Conservation (phyloP, 257 asterid genomes). For the Nicotiana tabacum region DNA sequence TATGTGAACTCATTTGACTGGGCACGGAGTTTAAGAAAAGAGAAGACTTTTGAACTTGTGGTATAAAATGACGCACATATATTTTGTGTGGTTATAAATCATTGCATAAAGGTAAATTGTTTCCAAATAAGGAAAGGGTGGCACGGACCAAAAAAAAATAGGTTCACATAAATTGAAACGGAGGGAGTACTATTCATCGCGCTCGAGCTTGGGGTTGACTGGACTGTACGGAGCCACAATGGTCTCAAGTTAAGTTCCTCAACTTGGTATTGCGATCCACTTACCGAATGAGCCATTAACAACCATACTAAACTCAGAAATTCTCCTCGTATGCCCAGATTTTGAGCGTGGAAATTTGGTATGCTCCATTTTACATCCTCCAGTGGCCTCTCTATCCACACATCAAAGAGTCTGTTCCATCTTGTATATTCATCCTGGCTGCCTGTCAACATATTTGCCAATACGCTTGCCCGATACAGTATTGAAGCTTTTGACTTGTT, state of each 20-base stretch:
- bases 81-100: no score
- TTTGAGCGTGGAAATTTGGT: background rate
- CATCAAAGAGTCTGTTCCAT: background rate
- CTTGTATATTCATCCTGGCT: background rate
- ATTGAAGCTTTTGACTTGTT: background rate
- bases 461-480: background rate
- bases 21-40: no score
- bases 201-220: background rate
- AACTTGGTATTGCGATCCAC: background rate
- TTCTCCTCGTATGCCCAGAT: background rate
- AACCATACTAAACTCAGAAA: background rate
- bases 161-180: no score
- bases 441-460: background rate
- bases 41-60: no score
- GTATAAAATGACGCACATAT: no score
- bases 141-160: no score
- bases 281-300: background rate
- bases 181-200: background rate
- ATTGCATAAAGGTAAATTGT: no score
- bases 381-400: background rate
- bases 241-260: background rate
- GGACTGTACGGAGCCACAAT: background rate
- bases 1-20: no score
- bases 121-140: no score
- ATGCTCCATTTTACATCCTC: background rate